A percentile compares a stretch with the other conserved stretches of the same genome.
These are phyloP conservation scores for Bruguiera parviflora DNA, from an alignment of 345 rosid genomes.

Conservation along the genomic window DNA sequence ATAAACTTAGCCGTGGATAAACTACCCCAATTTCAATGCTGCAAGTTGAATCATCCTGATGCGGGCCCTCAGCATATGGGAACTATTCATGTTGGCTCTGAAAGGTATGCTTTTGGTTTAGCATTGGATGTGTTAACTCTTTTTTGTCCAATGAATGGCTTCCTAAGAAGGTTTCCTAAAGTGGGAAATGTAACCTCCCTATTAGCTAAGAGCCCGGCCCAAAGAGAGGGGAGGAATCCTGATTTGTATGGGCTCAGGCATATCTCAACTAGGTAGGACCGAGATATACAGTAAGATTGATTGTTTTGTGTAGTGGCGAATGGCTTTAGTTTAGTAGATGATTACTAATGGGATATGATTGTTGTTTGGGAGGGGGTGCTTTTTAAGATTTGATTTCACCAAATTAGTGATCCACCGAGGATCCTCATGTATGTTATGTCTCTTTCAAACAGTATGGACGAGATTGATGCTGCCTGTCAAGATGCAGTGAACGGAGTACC, in stretches of 20 bases:
- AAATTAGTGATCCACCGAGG: background rate
- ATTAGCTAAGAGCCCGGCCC: background rate
- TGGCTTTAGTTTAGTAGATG: too few relatives aligned
- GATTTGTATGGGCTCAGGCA: too few relatives aligned
- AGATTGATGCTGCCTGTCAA: conserved; percentile 68
- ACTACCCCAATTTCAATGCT: conserved; percentile 60
- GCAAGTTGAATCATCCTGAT: conserved; percentile 43
- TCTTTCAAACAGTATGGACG: conserved; percentile 56
- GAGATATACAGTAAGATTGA: background rate
- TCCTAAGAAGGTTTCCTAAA: background rate
- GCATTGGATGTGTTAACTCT: background rate
- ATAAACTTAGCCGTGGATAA: conserved; percentile 67
- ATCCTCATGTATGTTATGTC: background rate
- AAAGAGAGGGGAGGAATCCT: too few relatives aligned
- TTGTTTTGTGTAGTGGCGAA: background rate
- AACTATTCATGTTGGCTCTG: conserved; percentile 75
- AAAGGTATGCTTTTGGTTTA: conserved; percentile 43
- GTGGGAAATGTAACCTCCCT: background rate
- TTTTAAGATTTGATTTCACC: conserved; percentile 2
- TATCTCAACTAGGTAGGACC: background rate
- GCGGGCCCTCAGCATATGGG: conserved; percentile 76
- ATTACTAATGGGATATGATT: too few relatives aligned
- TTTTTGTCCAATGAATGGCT: background rate
- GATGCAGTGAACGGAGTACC: conserved; percentile 67
- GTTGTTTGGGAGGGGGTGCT: too few relatives aligned